A percentile compares a stretch with the other conserved stretches of the same genome.
phyloP scores from a whole-genome alignment of 2,329 filamentous ascomycete genomes.

The Teratosphaeria epicoccoides region DNA sequence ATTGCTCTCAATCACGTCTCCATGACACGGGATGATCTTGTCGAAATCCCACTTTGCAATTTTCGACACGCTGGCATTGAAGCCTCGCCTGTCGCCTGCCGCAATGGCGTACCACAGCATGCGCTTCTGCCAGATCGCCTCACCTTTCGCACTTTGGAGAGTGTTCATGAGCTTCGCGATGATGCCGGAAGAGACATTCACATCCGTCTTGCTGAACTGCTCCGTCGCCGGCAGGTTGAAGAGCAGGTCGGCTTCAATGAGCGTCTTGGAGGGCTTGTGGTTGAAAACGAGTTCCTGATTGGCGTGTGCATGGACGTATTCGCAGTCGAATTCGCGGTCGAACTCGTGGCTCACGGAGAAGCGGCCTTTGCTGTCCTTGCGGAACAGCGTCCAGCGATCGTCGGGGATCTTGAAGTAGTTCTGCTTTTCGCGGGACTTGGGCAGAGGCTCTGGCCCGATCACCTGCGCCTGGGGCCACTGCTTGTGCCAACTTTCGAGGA shows the following conservation, averaged over 20 bases:
- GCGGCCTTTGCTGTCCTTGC: conserved; percentile 25
- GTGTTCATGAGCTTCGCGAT: conserved; percentile 36
- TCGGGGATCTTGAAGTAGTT: conserved; percentile 23
- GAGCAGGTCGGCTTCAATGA: conserved; percentile 82
- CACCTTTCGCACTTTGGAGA: conserved; percentile 47
- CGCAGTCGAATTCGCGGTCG: conserved; percentile 71
- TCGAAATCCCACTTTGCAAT: conserved; percentile 78
- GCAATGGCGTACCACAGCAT: conserved; percentile 69
- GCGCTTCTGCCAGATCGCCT: conserved; percentile 64
- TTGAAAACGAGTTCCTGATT: conserved; percentile 85
- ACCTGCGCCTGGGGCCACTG: conserved; percentile 70
- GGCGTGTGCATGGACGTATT: conserved; percentile 67
- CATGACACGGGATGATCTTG: conserved; percentile 81
- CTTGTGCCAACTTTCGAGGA: conserved; percentile 71
- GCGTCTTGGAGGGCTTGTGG: conserved; percentile 64
- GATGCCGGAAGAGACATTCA: conserved; percentile 46
- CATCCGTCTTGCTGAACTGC: conserved; percentile 55
- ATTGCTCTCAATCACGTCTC: conserved; percentile 67
- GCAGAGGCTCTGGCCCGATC: conserved; percentile 71
- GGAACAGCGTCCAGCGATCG: conserved; percentile 44
- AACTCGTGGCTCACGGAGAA: conserved; percentile 60
- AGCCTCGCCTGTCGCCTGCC: conserved; percentile 52
- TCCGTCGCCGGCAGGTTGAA: conserved; percentile 86
- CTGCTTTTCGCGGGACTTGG: conserved; percentile 58
- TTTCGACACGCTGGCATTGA: conserved; percentile 55